Percentiles rank a stretch among this genome's conserved stretches.
These are phyloP conservation scores for Myxozyma kluyveri DNA, from an alignment of 805 yeast genomes.

Conservation along the genomic window DNA sequence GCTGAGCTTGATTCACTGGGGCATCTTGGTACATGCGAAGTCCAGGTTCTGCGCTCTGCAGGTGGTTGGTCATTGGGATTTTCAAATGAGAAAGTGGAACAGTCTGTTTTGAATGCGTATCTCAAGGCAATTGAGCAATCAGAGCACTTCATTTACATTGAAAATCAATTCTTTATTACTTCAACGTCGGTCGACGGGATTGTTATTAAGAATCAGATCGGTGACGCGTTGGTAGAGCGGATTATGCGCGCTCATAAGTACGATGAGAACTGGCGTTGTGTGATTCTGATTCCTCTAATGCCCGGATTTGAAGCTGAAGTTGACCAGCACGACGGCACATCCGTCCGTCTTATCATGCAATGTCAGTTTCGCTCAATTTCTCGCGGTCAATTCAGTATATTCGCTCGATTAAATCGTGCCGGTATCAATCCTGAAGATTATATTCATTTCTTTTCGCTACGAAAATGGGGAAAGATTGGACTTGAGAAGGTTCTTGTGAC, in stretches of 20 bases:
- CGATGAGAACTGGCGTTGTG: conserved; percentile 80
- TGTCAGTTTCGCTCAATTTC: conserved; percentile 93
- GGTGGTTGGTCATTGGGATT: conserved; percentile 93
- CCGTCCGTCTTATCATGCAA: conserved; percentile 94
- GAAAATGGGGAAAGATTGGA: conserved; percentile 96
- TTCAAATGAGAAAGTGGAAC: conserved; percentile 62
- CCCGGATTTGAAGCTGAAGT: conserved; percentile 96
- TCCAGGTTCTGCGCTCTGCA: conserved; percentile 84
- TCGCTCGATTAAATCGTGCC: conserved; percentile 69
- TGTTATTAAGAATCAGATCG: conserved; percentile 80
- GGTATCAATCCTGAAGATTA: conserved; percentile 88
- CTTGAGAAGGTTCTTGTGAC: conserved; percentile 68
- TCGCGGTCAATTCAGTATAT: conserved; percentile 83
- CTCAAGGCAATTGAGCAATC: conserved; percentile 85
- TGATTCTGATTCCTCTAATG: conserved; percentile 89
- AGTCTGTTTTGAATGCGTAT: conserved; percentile 90
- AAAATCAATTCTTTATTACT: conserved; percentile 91
- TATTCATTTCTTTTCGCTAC: conserved; percentile 82
- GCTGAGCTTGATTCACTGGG: conserved; percentile 62
- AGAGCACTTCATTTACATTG: conserved; percentile 89
- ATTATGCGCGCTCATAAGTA: conserved; percentile 82
- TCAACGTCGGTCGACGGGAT: conserved; percentile 84
- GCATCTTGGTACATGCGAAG: conserved; percentile 82
- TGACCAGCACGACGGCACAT: conserved; percentile 87
- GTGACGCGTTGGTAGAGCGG: conserved; percentile 96